Evolutionary conservation across 2,329 filamentous ascomycete genomes (phyloP).

Genomic region (Periconia sp.): DNA sequence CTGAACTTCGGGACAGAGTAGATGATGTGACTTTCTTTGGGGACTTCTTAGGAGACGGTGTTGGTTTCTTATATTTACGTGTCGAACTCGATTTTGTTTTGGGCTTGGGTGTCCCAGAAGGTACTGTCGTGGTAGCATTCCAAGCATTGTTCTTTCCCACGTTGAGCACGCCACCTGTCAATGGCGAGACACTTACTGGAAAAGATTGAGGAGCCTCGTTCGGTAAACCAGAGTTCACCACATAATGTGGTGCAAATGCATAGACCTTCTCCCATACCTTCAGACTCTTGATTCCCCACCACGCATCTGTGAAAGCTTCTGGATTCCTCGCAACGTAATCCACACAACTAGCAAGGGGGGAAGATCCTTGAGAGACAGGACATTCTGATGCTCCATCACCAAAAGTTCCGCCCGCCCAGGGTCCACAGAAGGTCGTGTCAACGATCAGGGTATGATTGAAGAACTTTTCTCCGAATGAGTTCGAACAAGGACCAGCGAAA

Average conservation of each 20-base stretch:
- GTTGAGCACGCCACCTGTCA: slow-evolving; percentile 11
- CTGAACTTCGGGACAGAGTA: background rate
- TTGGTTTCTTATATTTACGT: background rate
- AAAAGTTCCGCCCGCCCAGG: slow-evolving; percentile 25
- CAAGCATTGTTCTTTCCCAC: background rate
- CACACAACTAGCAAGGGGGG: slow-evolving; percentile 24
- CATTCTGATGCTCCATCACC: slow-evolving; percentile 48
- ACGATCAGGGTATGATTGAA: slow-evolving; percentile 71
- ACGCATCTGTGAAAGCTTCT: slow-evolving; percentile 27
- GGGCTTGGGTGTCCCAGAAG: background rate
- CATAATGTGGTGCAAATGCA: background rate
- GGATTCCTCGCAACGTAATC: slow-evolving; percentile 22
- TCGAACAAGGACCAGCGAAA: slow-evolving; percentile 55
- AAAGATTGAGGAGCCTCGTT: background rate
- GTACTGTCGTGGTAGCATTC: background rate
- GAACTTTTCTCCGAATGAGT: slow-evolving; percentile 55
- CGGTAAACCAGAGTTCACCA: background rate
- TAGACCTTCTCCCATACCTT: slow-evolving; percentile 40
- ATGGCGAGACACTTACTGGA: slow-evolving; percentile 5
- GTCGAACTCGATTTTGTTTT: background rate
- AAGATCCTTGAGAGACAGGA: slow-evolving; percentile 25
- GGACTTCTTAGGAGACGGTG: background rate
- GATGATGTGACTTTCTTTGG: background rate
- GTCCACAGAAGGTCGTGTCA: slow-evolving; percentile 72
- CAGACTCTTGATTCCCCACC: slow-evolving; percentile 47